phyloP scores from a whole-genome alignment of 2,329 filamentous ascomycete genomes.

The Lecanicillium sp. region DNA sequence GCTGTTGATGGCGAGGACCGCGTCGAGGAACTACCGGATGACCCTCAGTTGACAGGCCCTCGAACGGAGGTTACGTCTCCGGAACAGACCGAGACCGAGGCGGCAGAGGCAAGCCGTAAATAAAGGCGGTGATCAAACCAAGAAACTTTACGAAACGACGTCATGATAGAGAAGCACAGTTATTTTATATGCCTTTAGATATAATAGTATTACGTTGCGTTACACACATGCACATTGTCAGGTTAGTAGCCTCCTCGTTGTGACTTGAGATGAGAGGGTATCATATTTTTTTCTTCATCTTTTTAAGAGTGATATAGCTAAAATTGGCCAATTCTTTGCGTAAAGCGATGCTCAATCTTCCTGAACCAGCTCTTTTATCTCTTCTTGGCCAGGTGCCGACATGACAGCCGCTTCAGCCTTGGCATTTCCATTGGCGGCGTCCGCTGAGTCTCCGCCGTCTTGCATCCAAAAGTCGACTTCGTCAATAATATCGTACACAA shows the following conservation, averaged over 20 bases:
- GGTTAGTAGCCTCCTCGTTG: too few relatives aligned
- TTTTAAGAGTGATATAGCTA: too few relatives aligned
- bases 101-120: too few relatives aligned
- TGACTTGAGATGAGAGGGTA: too few relatives aligned
- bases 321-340: too few relatives aligned
- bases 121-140: background rate
- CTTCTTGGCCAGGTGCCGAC: conserved; percentile 36
- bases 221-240: too few relatives aligned
- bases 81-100: background rate
- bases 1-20: conserved; percentile 29
- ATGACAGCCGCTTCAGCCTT: conserved; percentile 35
- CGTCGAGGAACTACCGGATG: conserved; percentile 42
- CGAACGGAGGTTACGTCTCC: conserved; percentile 7
- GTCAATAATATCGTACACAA: conserved; percentile 87
- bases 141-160: background rate
- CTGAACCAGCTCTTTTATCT: conserved; percentile 59
- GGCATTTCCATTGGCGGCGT: conserved; percentile 34
- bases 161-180: background rate
- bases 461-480: conserved; percentile 86
- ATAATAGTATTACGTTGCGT: background rate
- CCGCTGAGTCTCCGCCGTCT: conserved; percentile 48
- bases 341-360: conserved; percentile 36
- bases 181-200: conserved; percentile 1
- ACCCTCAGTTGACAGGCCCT: conserved; percentile 31
- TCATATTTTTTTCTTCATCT: too few relatives aligned